phyloP scores from a whole-genome alignment of 345 rosid species.

The Ricinus communis region DNA sequence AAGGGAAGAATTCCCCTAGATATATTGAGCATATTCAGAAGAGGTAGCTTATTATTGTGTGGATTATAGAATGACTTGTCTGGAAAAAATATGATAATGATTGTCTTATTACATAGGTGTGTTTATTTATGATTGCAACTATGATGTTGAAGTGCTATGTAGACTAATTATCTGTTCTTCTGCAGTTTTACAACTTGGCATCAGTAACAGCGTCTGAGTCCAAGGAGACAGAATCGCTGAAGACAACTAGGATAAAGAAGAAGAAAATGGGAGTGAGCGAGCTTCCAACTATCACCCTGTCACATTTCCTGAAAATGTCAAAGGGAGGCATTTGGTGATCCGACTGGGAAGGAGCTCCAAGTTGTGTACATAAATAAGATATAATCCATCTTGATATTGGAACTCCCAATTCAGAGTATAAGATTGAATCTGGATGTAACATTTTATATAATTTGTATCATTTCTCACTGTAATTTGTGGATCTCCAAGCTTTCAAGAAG shows the following conservation, averaged over 20 bases:
- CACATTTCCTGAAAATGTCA: constrained; percentile 73
- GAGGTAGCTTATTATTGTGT: neutral
- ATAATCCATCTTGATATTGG: neutral
- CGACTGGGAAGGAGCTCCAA: neutral
- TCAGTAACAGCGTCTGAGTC: constrained; percentile 61
- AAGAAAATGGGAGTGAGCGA: constrained; percentile 44
- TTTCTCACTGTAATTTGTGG: constrained; percentile 16
- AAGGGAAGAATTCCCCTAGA: neutral
- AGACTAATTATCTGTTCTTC: constrained; percentile 15
- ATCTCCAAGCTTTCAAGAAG: constrained; percentile 12
- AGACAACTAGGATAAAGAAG: constrained; percentile 67
- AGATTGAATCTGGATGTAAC: too few relatives aligned
- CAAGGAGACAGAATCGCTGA: constrained; percentile 39
- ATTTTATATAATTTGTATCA: constrained; percentile 13
- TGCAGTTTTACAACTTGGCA: constrained; percentile 79
- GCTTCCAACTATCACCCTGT: constrained; percentile 58
- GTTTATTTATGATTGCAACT: neutral
- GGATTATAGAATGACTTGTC: neutral
- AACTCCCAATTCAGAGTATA: neutral
- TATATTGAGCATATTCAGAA: neutral
- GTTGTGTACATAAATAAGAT: constrained; percentile 26
- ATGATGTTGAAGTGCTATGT: too few relatives aligned
- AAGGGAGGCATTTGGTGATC: constrained; percentile 83
- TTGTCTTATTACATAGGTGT: neutral
- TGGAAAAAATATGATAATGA: neutral